Percentiles rank a stretch among this genome's conserved stretches.
Evolutionary conservation across 2,329 filamentous ascomycete genomes (phyloP).

Genomic region (Colletotrichum sp.): DNA sequence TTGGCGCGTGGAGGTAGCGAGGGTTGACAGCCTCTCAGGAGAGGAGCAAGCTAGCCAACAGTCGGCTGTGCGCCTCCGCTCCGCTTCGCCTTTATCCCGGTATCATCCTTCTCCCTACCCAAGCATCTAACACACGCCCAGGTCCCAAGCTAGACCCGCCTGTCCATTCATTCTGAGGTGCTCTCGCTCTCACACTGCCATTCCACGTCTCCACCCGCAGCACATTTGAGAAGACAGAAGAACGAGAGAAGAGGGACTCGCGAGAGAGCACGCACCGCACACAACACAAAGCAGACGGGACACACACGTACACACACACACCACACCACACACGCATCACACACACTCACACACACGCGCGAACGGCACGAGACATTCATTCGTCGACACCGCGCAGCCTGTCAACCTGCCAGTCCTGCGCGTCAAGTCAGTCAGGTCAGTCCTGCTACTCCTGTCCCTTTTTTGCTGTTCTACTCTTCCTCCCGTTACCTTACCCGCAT

Average conservation of each 20-base stretch:
- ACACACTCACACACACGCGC: neutral
- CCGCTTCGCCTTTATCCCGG: constrained; percentile 23
- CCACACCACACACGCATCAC: neutral
- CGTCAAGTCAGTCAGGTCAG: neutral
- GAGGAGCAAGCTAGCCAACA: constrained; percentile 20
- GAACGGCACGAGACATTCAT: neutral
- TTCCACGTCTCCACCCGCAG: constrained; percentile 7
- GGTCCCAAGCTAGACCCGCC: constrained; percentile 20
- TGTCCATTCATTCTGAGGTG: neutral
- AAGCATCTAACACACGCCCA: constrained; percentile 21
- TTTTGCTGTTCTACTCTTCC: neutral
- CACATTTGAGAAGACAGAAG: neutral
- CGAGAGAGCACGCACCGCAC: neutral
- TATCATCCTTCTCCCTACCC: constrained; percentile 22
- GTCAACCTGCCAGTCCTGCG: neutral
- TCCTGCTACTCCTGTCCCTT: neutral
- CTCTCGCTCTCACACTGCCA: neutral
- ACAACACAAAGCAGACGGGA: neutral
- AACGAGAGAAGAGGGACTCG: neutral
- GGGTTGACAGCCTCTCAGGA: constrained; percentile 17
- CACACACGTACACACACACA: neutral
- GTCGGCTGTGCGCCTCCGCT: constrained; percentile 21
- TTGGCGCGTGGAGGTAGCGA: constrained; percentile 13
- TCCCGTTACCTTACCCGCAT: neutral
- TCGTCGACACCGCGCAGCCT: neutral